Evolutionary conservation across 768 basidiomycete species (phyloP), one percentile per base, ranked within the genome.

Genomic region (Hygrocybe coccinea): DNA sequence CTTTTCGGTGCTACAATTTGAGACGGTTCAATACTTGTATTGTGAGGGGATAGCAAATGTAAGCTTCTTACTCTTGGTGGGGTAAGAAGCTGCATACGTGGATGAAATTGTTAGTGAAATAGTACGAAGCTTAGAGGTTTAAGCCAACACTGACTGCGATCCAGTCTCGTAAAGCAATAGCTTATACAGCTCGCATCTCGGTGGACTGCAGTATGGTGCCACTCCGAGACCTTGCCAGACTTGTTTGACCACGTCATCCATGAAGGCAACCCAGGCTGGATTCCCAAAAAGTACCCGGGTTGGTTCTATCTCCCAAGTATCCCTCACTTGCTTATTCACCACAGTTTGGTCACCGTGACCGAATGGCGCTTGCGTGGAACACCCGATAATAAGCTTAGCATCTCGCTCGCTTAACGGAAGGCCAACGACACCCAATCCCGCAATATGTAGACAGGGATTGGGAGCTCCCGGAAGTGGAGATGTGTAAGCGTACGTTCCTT

Each of bases 231-330:
- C 59, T 22, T 62, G 51, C 39, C 73, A 76, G 0, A 76, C 71
- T 15, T 67, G 60, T 7, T 50, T 38, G 2, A 74, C 60, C 2
- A 72, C 67, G 1, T 56, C 43, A 17, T 66, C 52, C 17, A 81
- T 51, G 43, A 65, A 81, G 1, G 50, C 34, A 1, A 54, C 36
- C 79, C 79, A 82, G 11, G 62, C 66, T 0, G 72, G 67, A 59
- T 79, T 80, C 11, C 61, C 61, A 52, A 80, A 78, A 5, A 61
- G 60, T 5, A 81, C 64, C 46, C 66, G 60, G 0, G 56, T 59
- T 0, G 76, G 72, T 50, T 77, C 74, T 43, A 81, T 75, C 59
- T 81, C 78, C 78, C 78, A 81, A 3, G 77, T 79, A 67, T 80
- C 74, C 11, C 78, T 65, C 7, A 79, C 76, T 1, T 66, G 59